Evolutionary conservation across 495 filamentous ascomycete species (phyloP).

Genomic region (Talaromyces ruber): DNA sequence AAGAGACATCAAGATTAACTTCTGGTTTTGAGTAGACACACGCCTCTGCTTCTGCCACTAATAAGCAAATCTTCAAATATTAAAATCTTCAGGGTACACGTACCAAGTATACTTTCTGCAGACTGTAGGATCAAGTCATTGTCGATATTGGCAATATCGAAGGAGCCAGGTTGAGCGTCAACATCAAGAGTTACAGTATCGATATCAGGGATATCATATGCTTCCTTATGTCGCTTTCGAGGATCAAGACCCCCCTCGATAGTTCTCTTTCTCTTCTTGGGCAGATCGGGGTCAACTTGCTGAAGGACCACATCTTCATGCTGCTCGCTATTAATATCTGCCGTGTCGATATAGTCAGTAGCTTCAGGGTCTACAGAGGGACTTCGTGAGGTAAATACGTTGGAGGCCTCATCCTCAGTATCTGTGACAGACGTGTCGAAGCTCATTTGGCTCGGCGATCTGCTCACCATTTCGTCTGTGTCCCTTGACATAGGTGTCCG

Average conservation of each 20-base stretch:
- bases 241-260: slow-evolving; percentile 44
- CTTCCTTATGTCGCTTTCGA: slow-evolving; percentile 67
- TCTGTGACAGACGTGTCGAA: slow-evolving; percentile 57
- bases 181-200: slow-evolving; percentile 20
- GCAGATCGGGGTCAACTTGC: slow-evolving; percentile 12
- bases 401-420: slow-evolving; percentile 44
- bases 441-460: slow-evolving; percentile 70
- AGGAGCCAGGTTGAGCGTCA: not conserved
- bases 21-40: slow-evolving; percentile 20
- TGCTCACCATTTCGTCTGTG: slow-evolving; percentile 75
- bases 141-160: not conserved
- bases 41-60: not conserved
- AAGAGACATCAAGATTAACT: slow-evolving; percentile 52
- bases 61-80: not conserved
- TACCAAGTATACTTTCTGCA: not conserved
- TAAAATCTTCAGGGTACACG: not conserved
- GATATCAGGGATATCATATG: slow-evolving; percentile 66
- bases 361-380: not conserved
- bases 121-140: not conserved
- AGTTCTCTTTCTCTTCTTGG: slow-evolving; percentile 63
- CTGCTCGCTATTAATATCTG: slow-evolving; percentile 1
- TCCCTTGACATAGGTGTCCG: slow-evolving; percentile 55
- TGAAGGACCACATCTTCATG: slow-evolving; percentile 2
- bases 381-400: not conserved
- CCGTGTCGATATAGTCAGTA: not conserved